Evolutionary conservation across 306 rosid species (phyloP).

Genomic region (barrel medic (Medicago truncatula)): DNA sequence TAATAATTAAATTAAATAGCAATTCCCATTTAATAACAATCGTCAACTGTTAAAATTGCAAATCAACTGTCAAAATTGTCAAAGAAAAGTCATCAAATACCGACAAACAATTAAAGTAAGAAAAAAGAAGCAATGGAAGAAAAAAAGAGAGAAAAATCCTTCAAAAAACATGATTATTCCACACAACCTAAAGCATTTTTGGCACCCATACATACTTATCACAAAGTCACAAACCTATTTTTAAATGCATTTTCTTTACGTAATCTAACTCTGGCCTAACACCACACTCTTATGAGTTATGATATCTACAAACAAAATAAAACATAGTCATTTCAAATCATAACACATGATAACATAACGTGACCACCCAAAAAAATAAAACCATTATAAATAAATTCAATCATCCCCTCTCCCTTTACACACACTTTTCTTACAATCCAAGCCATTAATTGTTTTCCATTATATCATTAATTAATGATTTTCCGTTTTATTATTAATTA

Average conservation of each 20-base stretch:
- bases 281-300: conserved; percentile 41
- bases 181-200: not conserved
- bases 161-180: not conserved
- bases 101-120: not conserved
- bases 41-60: no score
- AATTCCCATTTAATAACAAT: no score
- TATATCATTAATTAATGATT: not conserved
- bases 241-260: conserved; percentile 42
- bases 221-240: not conserved
- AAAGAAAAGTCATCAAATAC: not conserved
- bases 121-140: no score
- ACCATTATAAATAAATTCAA: conserved; percentile 40
- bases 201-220: no score
- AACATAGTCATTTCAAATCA: conserved; percentile 63
- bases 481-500: not conserved
- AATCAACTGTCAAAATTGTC: no score
- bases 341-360: conserved; percentile 47
- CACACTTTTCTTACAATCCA: conserved; percentile 60
- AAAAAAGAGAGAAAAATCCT: no score
- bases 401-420: conserved; percentile 17
- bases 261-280: conserved; percentile 57
- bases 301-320: not conserved
- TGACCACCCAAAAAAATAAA: conserved; percentile 33
- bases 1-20: no score
- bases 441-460: conserved; percentile 36